phyloP scores from a whole-genome alignment of 306 rosid genomes.

The Cucurbita pepo region DNA sequence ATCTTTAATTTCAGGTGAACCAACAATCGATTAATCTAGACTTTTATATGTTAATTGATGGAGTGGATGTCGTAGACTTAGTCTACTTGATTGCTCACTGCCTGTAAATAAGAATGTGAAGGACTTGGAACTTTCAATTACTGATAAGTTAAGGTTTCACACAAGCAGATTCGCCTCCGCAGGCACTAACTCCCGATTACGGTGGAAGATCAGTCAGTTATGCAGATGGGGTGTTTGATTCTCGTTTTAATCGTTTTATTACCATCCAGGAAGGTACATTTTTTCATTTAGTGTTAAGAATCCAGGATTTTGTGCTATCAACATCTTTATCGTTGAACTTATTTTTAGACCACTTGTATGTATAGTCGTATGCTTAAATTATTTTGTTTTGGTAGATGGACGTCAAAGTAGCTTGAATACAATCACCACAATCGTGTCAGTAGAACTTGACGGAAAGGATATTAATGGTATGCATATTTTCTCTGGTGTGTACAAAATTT shows the following conservation, averaged over 20 bases:
- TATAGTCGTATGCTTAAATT: neutral
- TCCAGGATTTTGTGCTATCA: neutral
- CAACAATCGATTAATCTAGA: neutral
- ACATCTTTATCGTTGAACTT: neutral
- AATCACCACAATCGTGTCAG: constrained; percentile 46
- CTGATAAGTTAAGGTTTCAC: constrained; percentile 1
- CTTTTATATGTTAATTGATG: neutral
- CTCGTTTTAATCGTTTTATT: constrained; percentile 54
- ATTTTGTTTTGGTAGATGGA: constrained; percentile 36
- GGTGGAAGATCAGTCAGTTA: constrained; percentile 57
- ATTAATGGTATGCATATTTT: constrained; percentile 37
- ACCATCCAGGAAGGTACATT: constrained; percentile 67
- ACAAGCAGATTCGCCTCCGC: constrained; percentile 43
- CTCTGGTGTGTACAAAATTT: neutral
- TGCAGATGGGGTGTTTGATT: constrained; percentile 79
- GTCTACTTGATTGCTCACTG: neutral
- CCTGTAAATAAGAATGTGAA: neutral
- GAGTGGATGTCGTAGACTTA: neutral
- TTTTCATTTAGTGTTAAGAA: neutral
- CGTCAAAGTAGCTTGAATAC: constrained; percentile 54
- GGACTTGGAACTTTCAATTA: neutral
- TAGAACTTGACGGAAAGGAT: constrained; percentile 37
- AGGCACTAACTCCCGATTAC: constrained; percentile 66
- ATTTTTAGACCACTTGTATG: neutral
- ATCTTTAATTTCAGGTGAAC: constrained; percentile 23